Evolutionary conservation across 306 rosid species (phyloP).

Genomic region (Fragaria vesca): DNA sequence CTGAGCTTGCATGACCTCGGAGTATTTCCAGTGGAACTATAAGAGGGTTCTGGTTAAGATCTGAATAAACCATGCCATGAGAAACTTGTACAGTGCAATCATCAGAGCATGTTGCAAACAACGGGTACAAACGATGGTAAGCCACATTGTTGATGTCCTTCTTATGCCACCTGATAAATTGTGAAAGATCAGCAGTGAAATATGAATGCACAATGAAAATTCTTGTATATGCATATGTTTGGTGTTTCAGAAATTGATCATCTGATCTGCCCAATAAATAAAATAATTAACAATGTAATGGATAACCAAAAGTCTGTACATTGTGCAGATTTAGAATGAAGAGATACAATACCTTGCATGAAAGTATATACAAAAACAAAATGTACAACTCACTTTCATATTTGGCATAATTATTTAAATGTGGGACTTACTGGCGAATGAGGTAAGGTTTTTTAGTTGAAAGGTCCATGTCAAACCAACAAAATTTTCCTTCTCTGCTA

Average conservation of each 20-base stretch:
- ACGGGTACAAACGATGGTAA: conserved; percentile 72
- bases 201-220: not conserved
- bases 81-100: conserved; percentile 84
- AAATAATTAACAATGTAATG: not conserved
- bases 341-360: not conserved
- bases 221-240: not conserved
- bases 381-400: not conserved
- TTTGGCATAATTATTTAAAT: not conserved
- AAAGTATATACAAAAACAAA: not conserved
- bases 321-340: not conserved
- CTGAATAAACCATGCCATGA: conserved; percentile 92
- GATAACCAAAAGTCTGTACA: not conserved
- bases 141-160: conserved; percentile 79
- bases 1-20: conserved; percentile 66
- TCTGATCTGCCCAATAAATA: not conserved
- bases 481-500: conserved; percentile 91
- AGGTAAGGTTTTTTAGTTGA: conserved; percentile 80
- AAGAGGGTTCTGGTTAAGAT: conserved; percentile 88
- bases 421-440: conserved; percentile 54
- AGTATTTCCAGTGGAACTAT: conserved; percentile 85
- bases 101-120: conserved; percentile 92
- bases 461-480: conserved; percentile 99
- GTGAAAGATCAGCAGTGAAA: conserved; percentile 14
- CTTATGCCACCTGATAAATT: conserved; percentile 72
- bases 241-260: not conserved